Conservation (phyloP, 257 asterid genomes). For the Coffea canephora region DNA sequence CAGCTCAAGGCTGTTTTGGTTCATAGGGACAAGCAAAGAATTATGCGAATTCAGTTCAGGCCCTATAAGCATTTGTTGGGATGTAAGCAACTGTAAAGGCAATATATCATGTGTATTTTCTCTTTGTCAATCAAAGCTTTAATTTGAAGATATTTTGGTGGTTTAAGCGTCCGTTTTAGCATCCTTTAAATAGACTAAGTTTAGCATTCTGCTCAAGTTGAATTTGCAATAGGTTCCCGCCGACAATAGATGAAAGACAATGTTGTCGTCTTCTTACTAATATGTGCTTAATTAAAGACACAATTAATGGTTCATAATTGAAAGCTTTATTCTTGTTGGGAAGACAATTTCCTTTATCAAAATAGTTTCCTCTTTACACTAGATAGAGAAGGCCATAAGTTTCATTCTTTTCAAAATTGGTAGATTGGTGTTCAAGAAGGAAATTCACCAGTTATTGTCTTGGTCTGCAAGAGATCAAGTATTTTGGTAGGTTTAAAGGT, state of each 20-base stretch:
- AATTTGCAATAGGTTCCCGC: neutral
- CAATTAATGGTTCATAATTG: neutral
- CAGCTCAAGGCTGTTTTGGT: neutral
- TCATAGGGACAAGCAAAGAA: too few relatives aligned
- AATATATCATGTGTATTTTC: neutral
- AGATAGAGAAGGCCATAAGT: neutral
- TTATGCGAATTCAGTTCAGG: neutral
- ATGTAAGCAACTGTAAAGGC: neutral
- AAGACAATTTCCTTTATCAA: neutral
- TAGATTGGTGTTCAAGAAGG: neutral
- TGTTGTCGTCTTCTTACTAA: neutral
- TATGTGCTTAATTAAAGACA: neutral
- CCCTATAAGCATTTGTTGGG: neutral
- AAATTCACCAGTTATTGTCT: neutral
- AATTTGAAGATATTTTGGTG: neutral
- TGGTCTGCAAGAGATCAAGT: neutral
- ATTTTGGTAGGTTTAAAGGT: too few relatives aligned
- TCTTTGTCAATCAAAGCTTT: neutral
- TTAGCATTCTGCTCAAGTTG: neutral
- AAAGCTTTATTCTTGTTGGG: neutral
- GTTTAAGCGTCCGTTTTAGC: neutral
- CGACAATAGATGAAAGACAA: neutral
- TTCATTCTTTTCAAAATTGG: neutral
- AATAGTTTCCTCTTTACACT: neutral
- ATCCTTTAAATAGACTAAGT: neutral